phyloP scores from a whole-genome alignment of 371 early-diverging fungal genomes.

The Circinella umbellata region DNA sequence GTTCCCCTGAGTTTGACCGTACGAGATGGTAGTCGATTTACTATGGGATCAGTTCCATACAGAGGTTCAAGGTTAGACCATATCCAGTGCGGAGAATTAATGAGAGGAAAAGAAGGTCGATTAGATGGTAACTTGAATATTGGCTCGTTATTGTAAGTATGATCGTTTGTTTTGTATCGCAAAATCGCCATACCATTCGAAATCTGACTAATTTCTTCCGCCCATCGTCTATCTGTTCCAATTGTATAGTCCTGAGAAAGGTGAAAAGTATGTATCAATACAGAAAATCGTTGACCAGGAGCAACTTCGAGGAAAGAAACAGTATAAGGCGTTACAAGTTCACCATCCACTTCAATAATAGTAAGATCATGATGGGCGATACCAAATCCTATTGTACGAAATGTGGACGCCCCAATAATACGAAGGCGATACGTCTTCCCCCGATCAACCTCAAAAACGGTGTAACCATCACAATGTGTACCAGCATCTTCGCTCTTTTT shows the following conservation, averaged over 20 bases:
- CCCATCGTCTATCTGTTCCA: slow-evolving; percentile 33
- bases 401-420: slow-evolving; percentile 45
- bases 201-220: slow-evolving; percentile 26
- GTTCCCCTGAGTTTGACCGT: slow-evolving; percentile 36
- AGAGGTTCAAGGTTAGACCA: slow-evolving; percentile 41
- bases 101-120: slow-evolving; percentile 7
- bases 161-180: slow-evolving; percentile 24
- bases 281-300: slow-evolving; percentile 52
- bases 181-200: slow-evolving; percentile 44
- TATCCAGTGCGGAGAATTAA: slow-evolving; percentile 28
- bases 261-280: slow-evolving; percentile 35
- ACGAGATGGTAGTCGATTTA: slow-evolving; percentile 20
- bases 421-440: slow-evolving; percentile 43
- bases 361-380: slow-evolving; percentile 47
- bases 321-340: slow-evolving; percentile 34
- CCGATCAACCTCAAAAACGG: slow-evolving; percentile 29
- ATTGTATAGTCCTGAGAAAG: slow-evolving; percentile 34
- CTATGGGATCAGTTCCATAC: slow-evolving; percentile 40
- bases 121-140: not conserved
- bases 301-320: slow-evolving; percentile 39
- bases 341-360: slow-evolving; percentile 55
- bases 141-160: not conserved
- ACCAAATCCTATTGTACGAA: slow-evolving; percentile 45
- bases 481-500: not conserved
- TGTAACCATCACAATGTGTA: slow-evolving; percentile 34